Percentiles rank a stretch among this genome's conserved stretches.
phyloP scores from a whole-genome alignment of 2,329 filamentous ascomycete species.

The Colletotrichum spinosum region DNA sequence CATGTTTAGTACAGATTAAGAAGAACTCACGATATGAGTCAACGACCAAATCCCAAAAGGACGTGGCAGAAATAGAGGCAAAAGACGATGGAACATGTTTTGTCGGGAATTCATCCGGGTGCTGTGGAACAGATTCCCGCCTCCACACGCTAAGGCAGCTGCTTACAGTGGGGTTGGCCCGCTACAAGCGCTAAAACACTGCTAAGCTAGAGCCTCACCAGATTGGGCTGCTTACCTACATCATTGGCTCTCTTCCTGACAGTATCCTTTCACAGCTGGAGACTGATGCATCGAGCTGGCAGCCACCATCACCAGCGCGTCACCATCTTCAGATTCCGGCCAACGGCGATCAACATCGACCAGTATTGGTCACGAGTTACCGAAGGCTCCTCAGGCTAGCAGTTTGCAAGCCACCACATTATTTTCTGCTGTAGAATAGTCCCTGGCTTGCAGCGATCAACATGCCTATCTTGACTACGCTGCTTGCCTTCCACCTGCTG shows the following conservation, averaged over 20 bases:
- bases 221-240: not conserved
- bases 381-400: no score
- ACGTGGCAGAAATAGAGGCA: no score
- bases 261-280: not conserved
- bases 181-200: not conserved
- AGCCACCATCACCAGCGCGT: not conserved
- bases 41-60: no score
- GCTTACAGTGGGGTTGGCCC: slow-evolving; percentile 7
- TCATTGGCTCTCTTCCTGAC: no score
- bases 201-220: not conserved
- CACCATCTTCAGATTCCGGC: not conserved
- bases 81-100: no score
- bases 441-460: not conserved
- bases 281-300: not conserved
- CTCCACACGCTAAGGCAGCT: not conserved
- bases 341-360: not conserved
- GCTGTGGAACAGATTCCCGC: slow-evolving; percentile 7
- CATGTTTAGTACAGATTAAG: no score
- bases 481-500: not conserved
- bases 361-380: not conserved
- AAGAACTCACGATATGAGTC: no score
- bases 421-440: no score
- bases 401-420: no score
- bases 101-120: not conserved
- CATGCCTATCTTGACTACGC: not conserved